These are phyloP conservation scores for Aspergillus sp. DNA, from an alignment of 2,329 filamentous ascomycete genomes.

Conservation along the genomic window DNA sequence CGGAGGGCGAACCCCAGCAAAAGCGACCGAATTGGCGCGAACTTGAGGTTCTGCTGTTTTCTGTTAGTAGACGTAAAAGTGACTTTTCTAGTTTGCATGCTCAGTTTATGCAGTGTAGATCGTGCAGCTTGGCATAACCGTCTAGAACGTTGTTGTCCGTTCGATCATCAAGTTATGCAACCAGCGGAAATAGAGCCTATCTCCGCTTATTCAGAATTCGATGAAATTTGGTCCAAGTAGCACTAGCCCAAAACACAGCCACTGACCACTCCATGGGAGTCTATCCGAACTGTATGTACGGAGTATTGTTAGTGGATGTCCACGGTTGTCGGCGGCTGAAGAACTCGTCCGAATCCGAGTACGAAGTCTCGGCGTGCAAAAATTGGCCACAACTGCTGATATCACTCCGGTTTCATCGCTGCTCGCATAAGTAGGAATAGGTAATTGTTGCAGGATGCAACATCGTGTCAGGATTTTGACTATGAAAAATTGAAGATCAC, in stretches of 20 bases:
- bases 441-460: not conserved
- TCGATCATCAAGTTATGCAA: not conserved
- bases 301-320: not conserved
- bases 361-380: not conserved
- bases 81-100: not conserved
- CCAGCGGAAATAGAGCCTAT: not conserved
- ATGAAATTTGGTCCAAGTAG: not conserved
- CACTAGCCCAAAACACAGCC: too few species aligned
- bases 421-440: not conserved
- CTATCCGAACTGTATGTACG: too few species aligned
- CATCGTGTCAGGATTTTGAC: not conserved
- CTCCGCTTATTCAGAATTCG: not conserved
- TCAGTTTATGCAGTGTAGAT: slow-evolving; percentile 1
- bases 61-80: too few species aligned
- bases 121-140: not conserved
- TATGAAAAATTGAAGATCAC: not conserved
- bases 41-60: too few species aligned
- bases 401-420: not conserved
- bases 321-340: not conserved
- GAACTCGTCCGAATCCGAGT: not conserved
- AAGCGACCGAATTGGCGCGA: too few species aligned
- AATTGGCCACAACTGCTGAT: not conserved
- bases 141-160: not conserved
- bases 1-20: too few species aligned
- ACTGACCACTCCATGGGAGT: too few species aligned